Conservation (phyloP, 805 yeast species). For the Pichia manshurica region DNA sequence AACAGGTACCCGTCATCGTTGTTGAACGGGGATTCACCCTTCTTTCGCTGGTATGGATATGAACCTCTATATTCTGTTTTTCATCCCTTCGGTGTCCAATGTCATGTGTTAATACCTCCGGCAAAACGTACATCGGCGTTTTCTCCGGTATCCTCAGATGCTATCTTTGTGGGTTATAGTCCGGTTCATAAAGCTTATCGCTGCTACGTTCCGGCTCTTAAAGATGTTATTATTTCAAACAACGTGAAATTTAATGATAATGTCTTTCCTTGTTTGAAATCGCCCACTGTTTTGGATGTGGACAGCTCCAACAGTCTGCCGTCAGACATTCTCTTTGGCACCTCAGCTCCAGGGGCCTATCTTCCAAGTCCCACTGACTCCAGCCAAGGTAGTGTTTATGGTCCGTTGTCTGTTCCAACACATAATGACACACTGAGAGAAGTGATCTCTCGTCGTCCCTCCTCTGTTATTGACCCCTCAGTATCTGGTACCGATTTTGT, state of each 20-base stretch:
- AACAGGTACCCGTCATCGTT: slow-evolving; percentile 1
- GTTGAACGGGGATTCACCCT: neutral
- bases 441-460: too few species aligned
- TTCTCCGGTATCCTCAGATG: slow-evolving; percentile 3
- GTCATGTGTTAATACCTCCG: slow-evolving; percentile 1
- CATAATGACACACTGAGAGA: too few species aligned
- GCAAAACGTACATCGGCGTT: slow-evolving; percentile 2
- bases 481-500: too few species aligned
- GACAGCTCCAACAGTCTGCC: neutral
- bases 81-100: slow-evolving; percentile 3
- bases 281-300: neutral
- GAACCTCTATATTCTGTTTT: neutral
- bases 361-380: neutral
- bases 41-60: slow-evolving; percentile 6
- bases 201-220: neutral
- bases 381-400: neutral
- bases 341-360: neutral
- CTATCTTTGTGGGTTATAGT: slow-evolving; percentile 8
- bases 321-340: neutral
- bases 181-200: slow-evolving; percentile 7
- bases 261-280: slow-evolving; percentile 1
- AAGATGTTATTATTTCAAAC: slow-evolving; percentile 16
- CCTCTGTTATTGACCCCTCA: too few species aligned
- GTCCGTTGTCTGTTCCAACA: neutral
- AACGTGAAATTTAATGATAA: slow-evolving; percentile 2